phyloP scores from a whole-genome alignment of 106 monocot species.

The Agapanthus africanus region DNA sequence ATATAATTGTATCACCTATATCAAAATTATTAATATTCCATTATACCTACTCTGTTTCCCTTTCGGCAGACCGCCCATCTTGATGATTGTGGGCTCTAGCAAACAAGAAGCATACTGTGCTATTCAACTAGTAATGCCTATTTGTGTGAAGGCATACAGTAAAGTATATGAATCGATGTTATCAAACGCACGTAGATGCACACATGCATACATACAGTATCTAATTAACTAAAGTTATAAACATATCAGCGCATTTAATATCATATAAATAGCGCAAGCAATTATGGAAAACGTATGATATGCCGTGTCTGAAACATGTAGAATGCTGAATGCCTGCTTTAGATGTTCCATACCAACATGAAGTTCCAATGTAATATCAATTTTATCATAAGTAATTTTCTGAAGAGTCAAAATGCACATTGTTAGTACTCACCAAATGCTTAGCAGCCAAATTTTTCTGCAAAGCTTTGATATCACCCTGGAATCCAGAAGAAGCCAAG shows the following conservation, averaged over 20 bases:
- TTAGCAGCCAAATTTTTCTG: slow-evolving; percentile 84
- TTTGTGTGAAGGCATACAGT: neutral
- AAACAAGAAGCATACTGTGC: neutral
- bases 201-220: neutral
- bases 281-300: no score
- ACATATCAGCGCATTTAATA: neutral
- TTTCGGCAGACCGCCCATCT: no score
- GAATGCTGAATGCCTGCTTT: neutral
- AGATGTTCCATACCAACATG: neutral
- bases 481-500: slow-evolving; percentile 92
- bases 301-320: no score
- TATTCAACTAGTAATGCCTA: neutral
- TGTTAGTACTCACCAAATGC: slow-evolving; percentile 55
- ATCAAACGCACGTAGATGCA: neutral
- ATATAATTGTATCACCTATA: no score
- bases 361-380: neutral
- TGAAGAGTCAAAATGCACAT: neutral
- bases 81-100: no score
- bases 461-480: slow-evolving; percentile 89
- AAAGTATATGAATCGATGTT: neutral
- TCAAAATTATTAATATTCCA: no score
- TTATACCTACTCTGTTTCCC: no score
- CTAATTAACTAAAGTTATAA: neutral
- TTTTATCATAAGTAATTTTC: neutral
- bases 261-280: neutral